Evolutionary conservation across 225 moss, liverwort and hornwort species (phyloP), one percentile per base, ranked within the genome.

Genomic region (Marchantia paleacea): DNA sequence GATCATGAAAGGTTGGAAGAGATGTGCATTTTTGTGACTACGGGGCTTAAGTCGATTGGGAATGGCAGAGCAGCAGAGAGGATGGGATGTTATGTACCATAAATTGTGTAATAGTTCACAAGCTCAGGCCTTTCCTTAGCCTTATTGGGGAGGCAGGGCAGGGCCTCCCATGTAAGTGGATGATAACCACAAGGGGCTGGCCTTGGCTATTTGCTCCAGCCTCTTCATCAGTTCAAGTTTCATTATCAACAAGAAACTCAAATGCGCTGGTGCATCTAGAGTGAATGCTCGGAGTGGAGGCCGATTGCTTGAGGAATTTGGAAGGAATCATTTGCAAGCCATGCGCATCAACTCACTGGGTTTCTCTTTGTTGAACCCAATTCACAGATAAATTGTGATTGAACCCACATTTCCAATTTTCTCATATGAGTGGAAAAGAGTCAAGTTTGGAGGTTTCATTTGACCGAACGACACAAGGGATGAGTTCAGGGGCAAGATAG

Each of bases 141-240:
- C 83, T 60, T 39, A 50, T 79, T 48, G 66, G 80, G 67, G 28
- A 62, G 69, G 76, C 80, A 80, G 84, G 75, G 81, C 70, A 81
- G 69, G 85, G 75, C 73, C 81, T 89, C 78, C 84, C 82, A 96
- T 96, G 96, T 92, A 92, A 87, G 76, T 83, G 78, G 83, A 86
- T 80, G 93, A 93, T 69, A 97, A 97, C 78, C 87, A 97, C 82
- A 93, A 90, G 86, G 97, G 97, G 88, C 84, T 97, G 90, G 97
- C 93, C 72, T 89, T 97, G 87, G 97, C 97, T 79, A 90, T 97
- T 83, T 89, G 91, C 84, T 97, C 97, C 75, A 97, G 97, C 89
- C 90, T 97, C 87, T 97, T 97, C 86, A 97, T 97, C 67, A 94
- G 97, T 29, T 94, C 93, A 71, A 97, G 97, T 83, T 97, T 97